Evolutionary conservation across 1,284 basidiomycete genomes (phyloP), one percentile per base, ranked within the genome.

Genomic region (Cryptococcus deneoformans): DNA sequence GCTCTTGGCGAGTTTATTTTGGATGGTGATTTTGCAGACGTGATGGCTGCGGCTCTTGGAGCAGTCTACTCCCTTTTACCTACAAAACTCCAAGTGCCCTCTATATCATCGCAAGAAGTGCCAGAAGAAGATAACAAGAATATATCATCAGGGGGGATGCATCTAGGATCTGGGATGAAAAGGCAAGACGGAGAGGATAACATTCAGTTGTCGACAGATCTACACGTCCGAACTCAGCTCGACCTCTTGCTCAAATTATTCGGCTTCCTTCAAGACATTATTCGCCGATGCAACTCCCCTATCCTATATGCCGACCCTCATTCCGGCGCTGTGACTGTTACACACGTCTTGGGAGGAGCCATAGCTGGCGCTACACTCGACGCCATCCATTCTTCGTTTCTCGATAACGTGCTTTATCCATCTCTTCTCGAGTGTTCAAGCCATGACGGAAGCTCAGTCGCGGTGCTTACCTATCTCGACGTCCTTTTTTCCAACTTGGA

Each of bases 401-500:
- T 97, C 35, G 89, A 94, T 77, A 95, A 94, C 67, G 88, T 97
- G 34, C 79, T 97, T 37, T 96, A 96, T 71, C 92, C 94, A 0
- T 91, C 92, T 5, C 85, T 99, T 50, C 82, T 97, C 51, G 94
- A 98, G 72, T 96, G 92, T 76, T 94, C 92, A 0, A 89, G 92
- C 61, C 74, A 81, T 6, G 94, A 99, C 75, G 94, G 94, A 29
- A 96, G 92, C 63, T 90, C 93, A 0, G 89, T 96, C 1, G 95
- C 95, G 1, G 92, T 98, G 52, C 87, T 98, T 84, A 92, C 89
- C n/a, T 98, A 99, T 69, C 87, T 98, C 60, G 91, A 97, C 60
- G 84, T 90, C 68, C 87, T 92, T 79, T 83, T 94, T 53, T 83
- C 86, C 50, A 89, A 87, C 0, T 81, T 94, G 12, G 84, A 86